Evolutionary conservation across 371 early-diverging fungal genomes (phyloP).

Genomic region (Haplosporangium sp.): DNA sequence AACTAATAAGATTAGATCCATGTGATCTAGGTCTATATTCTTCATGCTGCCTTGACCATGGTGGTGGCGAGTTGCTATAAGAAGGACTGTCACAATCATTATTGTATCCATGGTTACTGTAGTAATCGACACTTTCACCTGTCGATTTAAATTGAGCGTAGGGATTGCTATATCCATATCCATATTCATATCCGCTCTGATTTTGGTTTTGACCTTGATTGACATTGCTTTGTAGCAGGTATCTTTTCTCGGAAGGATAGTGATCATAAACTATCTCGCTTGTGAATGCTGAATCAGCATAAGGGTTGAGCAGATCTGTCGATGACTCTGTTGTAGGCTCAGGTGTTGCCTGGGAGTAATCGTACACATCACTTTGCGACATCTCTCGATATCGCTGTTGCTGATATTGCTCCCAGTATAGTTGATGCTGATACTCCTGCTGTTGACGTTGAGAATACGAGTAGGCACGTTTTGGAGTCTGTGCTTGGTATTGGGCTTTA

Average conservation of each 20-base stretch:
- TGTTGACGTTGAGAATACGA: slow-evolving; percentile 5
- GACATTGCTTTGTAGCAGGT: background rate
- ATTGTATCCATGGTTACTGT: slow-evolving; percentile 3
- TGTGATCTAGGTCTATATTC: slow-evolving; percentile 33
- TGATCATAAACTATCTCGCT: slow-evolving; percentile 28
- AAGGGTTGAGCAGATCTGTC: slow-evolving; percentile 28
- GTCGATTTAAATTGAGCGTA: slow-evolving; percentile 5
- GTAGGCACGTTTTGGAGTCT: slow-evolving; percentile 21
- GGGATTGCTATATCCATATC: slow-evolving; percentile 6
- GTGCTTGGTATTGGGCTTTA: slow-evolving; percentile 5
- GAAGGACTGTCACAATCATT: slow-evolving; percentile 8
- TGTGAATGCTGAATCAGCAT: slow-evolving; percentile 38
- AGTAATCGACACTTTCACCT: slow-evolving; percentile 9
- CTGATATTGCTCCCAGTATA: slow-evolving; percentile 10
- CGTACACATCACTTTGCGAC: slow-evolving; percentile 9
- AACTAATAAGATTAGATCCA: slow-evolving; percentile 46
- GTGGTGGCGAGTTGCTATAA: slow-evolving; percentile 12
- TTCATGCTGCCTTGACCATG: slow-evolving; percentile 27
- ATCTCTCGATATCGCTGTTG: background rate
- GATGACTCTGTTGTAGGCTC: background rate
- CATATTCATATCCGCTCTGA: background rate
- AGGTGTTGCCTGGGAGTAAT: slow-evolving; percentile 23
- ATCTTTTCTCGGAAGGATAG: slow-evolving; percentile 12
- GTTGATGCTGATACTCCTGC: slow-evolving; percentile 2
- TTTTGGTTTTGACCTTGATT: slow-evolving; percentile 4